phyloP scores from a whole-genome alignment of 176 grass and related monocot genomes.

The Triticum turgidum region DNA sequence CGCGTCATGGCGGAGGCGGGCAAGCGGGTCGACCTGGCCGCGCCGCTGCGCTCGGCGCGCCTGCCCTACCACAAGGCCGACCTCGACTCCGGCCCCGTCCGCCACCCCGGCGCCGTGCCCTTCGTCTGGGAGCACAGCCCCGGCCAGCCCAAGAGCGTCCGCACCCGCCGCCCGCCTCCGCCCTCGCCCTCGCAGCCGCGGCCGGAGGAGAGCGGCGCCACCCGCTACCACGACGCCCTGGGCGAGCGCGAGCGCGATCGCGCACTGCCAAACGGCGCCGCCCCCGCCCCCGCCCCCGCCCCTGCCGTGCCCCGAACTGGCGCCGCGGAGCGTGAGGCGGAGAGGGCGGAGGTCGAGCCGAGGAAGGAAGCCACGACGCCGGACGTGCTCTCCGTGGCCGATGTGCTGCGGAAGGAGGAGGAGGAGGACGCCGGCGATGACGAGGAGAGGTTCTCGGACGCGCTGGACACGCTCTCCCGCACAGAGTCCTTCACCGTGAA shows the following conservation, averaged over 20 bases:
- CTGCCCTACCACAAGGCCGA: constrained; percentile 52
- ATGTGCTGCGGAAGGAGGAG: background rate
- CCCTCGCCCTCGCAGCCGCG: background rate
- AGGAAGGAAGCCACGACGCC: constrained; percentile 8
- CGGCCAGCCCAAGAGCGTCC: constrained; percentile 75
- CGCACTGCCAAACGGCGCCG: background rate
- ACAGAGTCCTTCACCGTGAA: constrained; percentile 83
- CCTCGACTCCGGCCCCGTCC: constrained; percentile 65
- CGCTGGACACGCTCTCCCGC: constrained; percentile 79
- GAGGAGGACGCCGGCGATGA: constrained; percentile 49
- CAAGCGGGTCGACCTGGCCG: constrained; percentile 70
- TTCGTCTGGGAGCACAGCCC: constrained; percentile 89
- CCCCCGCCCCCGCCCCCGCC: background rate
- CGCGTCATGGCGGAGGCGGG: constrained; percentile 37
- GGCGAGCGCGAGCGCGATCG: background rate
- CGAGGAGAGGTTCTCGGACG: constrained; percentile 88
- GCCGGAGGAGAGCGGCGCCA: constrained; percentile 18
- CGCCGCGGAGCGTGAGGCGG: background rate
- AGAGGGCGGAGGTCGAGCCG: background rate
- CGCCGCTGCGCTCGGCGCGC: constrained; percentile 46
- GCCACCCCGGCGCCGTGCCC: constrained; percentile 72
- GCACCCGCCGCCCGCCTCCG: constrained; percentile 24
- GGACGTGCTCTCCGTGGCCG: background rate
- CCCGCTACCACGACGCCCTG: constrained; percentile 36
- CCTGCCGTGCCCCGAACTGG: background rate